Evolutionary conservation across 2,329 filamentous ascomycete genomes (phyloP), one percentile per base, ranked within the genome.

Genomic region (Alternaria hordeiaustralica): DNA sequence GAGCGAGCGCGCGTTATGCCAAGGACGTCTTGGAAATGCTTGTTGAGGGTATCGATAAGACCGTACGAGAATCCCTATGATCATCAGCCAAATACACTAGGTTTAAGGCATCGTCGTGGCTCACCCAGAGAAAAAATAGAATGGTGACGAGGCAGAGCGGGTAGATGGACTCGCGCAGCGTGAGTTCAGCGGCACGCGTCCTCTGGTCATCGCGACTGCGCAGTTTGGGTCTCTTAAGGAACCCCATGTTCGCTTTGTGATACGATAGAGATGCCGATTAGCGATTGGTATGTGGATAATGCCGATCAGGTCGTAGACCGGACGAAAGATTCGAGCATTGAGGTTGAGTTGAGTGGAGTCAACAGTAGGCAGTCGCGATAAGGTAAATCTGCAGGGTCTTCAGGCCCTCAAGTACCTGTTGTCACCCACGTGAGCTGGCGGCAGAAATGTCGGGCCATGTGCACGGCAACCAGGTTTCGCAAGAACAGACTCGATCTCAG

Each of bases 71-170:
- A 87, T 25, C 87, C 82, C 81, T 82, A 25, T 5, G 21, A 13
- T 55, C 2, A 6, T 41, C 6, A 20, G 13, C n/a, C 6, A 10
- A 28, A 12, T 21, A 13, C 20, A 6, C 11, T 20, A 9, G 21
- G 26, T 13, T 7, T 8, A 23, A 8, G 26, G 47, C 23, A 20
- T 10, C 10, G 18, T 9, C n/a, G 41, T 23, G 7, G 30, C 46
- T 44, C 75, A 83, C 86, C 87, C 87, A 89, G 21, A 90, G 83
- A 75, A 90, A 89, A 80, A 90, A 90, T 1, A 90, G 79, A 51
- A 89, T 81, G 0, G 88, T 90, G 55, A 92, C 90, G 5, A 93
- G 84, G 58, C 83, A 82, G 49, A 92, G 84, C 4, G 90, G 91
- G 69, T 87, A 86, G 57, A 93, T 83, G 12, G 90, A 92, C 72